A percentile compares a stretch with the other conserved stretches of the same genome.
Conservation (phyloP, 2,329 filamentous ascomycete species). For the Lasiodiplodia hormozganensis region DNA sequence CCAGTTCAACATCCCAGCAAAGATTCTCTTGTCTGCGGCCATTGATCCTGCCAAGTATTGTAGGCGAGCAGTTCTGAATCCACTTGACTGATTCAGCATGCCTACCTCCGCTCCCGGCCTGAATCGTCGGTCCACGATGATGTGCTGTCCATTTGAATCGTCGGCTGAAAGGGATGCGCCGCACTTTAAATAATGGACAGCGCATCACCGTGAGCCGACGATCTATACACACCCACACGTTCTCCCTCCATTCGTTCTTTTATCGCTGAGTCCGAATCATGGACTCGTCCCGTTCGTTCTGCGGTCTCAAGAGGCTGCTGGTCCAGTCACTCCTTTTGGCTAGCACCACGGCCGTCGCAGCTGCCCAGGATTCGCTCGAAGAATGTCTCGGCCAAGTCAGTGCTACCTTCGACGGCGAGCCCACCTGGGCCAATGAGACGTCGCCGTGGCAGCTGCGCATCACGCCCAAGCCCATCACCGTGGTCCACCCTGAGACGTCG, state of each 20-base stretch:
- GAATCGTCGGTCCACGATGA: background rate
- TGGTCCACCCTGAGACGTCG: slow-evolving; percentile 26
- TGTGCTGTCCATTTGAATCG: background rate
- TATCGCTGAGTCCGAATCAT: background rate
- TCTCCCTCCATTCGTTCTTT: background rate
- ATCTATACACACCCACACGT: background rate
- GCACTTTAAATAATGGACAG: background rate
- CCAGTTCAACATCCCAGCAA: background rate
- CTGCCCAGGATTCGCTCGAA: slow-evolving; percentile 26
- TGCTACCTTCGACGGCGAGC: slow-evolving; percentile 25
- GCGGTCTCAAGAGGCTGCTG: slow-evolving; percentile 5
- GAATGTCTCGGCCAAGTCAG: slow-evolving; percentile 28
- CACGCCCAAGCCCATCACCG: slow-evolving; percentile 32
- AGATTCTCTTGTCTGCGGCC: slow-evolving; percentile 2
- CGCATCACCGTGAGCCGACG: background rate
- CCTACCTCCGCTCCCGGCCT: background rate
- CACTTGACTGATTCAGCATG: slow-evolving; percentile 11
- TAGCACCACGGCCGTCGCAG: slow-evolving; percentile 15
- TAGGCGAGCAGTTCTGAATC: background rate
- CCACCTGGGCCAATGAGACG: slow-evolving; percentile 32
- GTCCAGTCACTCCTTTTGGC: slow-evolving; percentile 23
- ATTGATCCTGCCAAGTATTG: slow-evolving; percentile 12
- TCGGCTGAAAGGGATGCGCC: background rate
- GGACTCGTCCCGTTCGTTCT: slow-evolving; percentile 4
- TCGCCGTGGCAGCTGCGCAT: slow-evolving; percentile 32